phyloP scores from a whole-genome alignment of 1,284 basidiomycete species.

The Vanrija humicola region DNA sequence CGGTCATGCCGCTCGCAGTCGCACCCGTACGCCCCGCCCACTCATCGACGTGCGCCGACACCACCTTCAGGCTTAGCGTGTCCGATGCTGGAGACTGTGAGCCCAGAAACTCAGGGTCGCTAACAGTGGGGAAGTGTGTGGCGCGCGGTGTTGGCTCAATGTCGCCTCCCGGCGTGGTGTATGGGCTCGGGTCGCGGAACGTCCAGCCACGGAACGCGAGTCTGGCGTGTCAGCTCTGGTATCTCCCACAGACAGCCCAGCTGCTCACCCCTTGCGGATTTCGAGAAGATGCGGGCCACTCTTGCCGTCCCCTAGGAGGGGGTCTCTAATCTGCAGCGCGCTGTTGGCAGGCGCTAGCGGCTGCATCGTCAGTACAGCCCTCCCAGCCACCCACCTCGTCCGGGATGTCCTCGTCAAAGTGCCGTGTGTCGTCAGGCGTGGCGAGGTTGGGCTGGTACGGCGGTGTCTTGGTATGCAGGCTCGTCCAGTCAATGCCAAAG shows the following conservation, averaged over 20 bases:
- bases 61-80: not conserved
- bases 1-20: not conserved
- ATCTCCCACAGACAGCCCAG: too few relatives aligned
- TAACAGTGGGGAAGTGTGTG: too few relatives aligned
- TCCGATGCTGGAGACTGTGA: not conserved
- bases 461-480: conserved; percentile 69
- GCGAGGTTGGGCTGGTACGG: conserved; percentile 82
- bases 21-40: not conserved
- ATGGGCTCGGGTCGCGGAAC: conserved; percentile 15
- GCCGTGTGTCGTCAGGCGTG: conserved; percentile 75
- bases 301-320: conserved; percentile 73
- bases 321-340: conserved; percentile 77
- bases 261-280: conserved; percentile 69
- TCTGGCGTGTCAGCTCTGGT: conserved; percentile 13
- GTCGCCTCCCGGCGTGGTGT: too few relatives aligned
- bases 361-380: conserved; percentile 49
- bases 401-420: conserved; percentile 90
- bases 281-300: conserved; percentile 82
- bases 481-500: conserved; percentile 74
- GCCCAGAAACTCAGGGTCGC: too few relatives aligned
- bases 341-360: conserved; percentile 85
- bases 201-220: conserved; percentile 46
- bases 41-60: not conserved
- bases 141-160: too few relatives aligned
- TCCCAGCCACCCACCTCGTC: conserved; percentile 61